Evolutionary conservation across 805 yeast species (phyloP), one percentile per base, ranked within the genome.

Genomic region (Candida montana): DNA sequence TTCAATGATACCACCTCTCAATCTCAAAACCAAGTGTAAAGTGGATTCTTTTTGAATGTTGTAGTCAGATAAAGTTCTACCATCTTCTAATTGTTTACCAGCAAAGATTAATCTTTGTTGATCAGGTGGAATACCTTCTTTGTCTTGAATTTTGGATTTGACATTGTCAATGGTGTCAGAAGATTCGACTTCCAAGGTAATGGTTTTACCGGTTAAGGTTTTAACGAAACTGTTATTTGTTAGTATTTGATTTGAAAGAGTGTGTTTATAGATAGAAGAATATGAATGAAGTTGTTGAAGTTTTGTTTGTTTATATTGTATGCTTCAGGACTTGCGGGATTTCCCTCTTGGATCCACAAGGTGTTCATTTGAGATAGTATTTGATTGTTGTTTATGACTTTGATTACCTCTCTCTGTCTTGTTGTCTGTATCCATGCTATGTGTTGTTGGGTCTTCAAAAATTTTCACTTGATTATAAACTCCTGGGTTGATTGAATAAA

Each of bases 41-140:
- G 99, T 91, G 52, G 99, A 91, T 80, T 91, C 99, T 85, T 91
- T 91, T 78, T 91, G 98, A 77, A 91, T 93, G 89, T 91, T 91
- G 95, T 93, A 93, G 80, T 91, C 98, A 58, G 96, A 85, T 62
- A 91, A 79, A 58, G 98, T 93, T 81, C 98, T 88, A 69, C 97
- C 97, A 65, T 91, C 97, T 79, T 91, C 97, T 67, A 91, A 86
- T 78, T 91, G 99, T 82, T 91, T 91, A 79, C 99, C 99, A 68
- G 98, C 98, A 68, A 93, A 91, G 81, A 91, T 91, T 67, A 93
- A 84, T 79, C 99, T 88, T 79, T 91, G 98, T 74, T 91, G 98
- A 75, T 91, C 97, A 65, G 98, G 97, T 72, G 98, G 98, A 61
- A 91, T 91, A 69, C 97, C 97, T 74, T 91, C 98, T 82, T 90